These are phyloP conservation scores for Candida sanyaensis DNA, from an alignment of 1,139 yeast species.

Conservation along the genomic window DNA sequence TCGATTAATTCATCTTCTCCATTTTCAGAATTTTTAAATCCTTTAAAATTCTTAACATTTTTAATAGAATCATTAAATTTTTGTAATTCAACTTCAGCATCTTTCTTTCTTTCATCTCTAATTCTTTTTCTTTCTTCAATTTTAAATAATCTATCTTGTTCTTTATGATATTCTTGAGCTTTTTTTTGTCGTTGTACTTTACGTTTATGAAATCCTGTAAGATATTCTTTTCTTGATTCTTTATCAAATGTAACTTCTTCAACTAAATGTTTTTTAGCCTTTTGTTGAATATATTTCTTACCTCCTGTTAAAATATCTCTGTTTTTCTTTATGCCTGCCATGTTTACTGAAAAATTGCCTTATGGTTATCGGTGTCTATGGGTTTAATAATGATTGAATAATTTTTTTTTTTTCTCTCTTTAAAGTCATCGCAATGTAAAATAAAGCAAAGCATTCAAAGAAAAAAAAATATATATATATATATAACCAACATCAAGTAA, in stretches of 20 bases:
- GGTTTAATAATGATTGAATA: background rate
- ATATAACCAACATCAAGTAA: too few species aligned
- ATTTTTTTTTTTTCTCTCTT: background rate
- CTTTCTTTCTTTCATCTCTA: slow-evolving; percentile 69
- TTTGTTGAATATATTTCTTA: slow-evolving; percentile 68
- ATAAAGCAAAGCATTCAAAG: background rate
- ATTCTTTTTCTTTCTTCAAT: slow-evolving; percentile 75
- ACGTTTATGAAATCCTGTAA: slow-evolving; percentile 95
- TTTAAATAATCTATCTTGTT: slow-evolving; percentile 70
- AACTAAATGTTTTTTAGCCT: slow-evolving; percentile 66
- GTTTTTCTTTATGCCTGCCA: slow-evolving; percentile 40
- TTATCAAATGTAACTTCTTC: slow-evolving; percentile 83
- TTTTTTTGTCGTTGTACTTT: slow-evolving; percentile 84
- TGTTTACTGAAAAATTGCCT: background rate
- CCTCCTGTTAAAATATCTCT: slow-evolving; percentile 91
- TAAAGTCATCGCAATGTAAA: background rate
- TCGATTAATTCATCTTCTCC: slow-evolving; percentile 17
- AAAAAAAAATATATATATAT: background rate
- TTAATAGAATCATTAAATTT: background rate
- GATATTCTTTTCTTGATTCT: slow-evolving; percentile 70
- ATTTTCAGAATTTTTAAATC: slow-evolving; percentile 29
- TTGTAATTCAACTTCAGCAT: slow-evolving; percentile 17
- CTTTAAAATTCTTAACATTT: slow-evolving; percentile 1
- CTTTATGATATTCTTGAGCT: slow-evolving; percentile 74
- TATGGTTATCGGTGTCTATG: background rate